These are phyloP conservation scores for Malus orientalis DNA, from an alignment of 306 rosid genomes.

Conservation along the genomic window DNA sequence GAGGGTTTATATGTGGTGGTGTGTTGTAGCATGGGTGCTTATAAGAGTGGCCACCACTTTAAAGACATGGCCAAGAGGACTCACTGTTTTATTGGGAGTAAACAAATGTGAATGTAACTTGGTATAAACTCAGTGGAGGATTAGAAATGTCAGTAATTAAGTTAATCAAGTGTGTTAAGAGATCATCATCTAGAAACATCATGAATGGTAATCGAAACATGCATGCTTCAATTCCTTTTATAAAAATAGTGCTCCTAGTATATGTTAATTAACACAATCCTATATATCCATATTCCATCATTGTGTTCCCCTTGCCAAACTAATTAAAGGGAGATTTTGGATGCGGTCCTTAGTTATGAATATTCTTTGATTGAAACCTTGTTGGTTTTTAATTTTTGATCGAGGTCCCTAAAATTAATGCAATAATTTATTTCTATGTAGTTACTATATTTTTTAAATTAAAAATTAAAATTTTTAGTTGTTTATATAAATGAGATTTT, in stretches of 20 bases:
- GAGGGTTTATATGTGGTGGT: neutral
- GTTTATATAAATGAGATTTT: too few species aligned
- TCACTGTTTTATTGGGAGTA: constrained; percentile 4
- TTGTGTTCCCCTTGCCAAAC: neutral
- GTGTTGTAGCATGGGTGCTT: constrained; percentile 4
- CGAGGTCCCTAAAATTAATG: too few species aligned
- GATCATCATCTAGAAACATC: neutral
- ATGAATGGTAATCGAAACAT: neutral
- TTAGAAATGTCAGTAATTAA: neutral
- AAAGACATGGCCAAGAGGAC: constrained; percentile 12
- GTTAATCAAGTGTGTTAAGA: neutral
- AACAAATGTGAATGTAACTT: neutral
- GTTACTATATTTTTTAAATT: too few species aligned
- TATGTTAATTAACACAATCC: neutral
- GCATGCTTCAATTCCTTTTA: neutral
- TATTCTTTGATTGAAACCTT: too few species aligned
- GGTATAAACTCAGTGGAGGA: neutral
- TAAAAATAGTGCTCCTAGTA: neutral
- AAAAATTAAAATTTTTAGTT: too few species aligned
- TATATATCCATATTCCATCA: neutral
- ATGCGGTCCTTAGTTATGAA: too few species aligned
- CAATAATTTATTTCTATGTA: too few species aligned
- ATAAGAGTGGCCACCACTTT: constrained; percentile 14
- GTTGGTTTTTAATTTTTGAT: too few species aligned
- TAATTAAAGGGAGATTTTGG: neutral